Percentiles rank a stretch among this genome's conserved stretches.
These are phyloP conservation scores for Laetiporus sulphureus DNA, from an alignment of 1,284 basidiomycete species.

Conservation along the genomic window DNA sequence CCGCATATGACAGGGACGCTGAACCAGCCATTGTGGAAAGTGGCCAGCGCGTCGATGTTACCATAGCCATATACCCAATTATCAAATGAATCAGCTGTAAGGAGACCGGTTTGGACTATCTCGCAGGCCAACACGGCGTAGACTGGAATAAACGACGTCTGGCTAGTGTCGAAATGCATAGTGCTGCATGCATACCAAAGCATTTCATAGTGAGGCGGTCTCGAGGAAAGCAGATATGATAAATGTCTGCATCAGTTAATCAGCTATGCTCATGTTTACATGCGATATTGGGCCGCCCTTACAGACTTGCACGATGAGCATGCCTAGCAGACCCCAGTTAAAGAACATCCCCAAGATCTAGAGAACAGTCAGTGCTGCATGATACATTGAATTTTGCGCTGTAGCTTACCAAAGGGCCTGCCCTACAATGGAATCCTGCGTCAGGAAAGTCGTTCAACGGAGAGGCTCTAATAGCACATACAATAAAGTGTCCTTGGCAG, in stretches of 20 bases:
- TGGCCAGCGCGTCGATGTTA: conserved; percentile 4
- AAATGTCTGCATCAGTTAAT: conserved; percentile 4
- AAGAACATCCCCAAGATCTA: conserved; percentile 11
- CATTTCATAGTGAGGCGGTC: conserved; percentile 4
- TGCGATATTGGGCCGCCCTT: background rate
- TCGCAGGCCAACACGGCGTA: conserved; percentile 11
- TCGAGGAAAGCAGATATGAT: conserved; percentile 4
- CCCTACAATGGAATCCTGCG: no score
- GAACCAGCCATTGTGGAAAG: conserved; percentile 16
- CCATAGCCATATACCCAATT: conserved; percentile 14
- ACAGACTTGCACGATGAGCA: conserved; percentile 7
- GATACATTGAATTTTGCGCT: no score
- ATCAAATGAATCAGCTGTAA: conserved; percentile 11
- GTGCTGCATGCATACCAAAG: background rate
- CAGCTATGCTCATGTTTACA: background rate
- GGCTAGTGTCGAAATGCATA: background rate
- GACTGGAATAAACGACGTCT: conserved; percentile 4
- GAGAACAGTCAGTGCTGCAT: no score
- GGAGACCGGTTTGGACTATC: conserved; percentile 11
- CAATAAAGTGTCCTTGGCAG: no score
- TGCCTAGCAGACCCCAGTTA: conserved; percentile 11
- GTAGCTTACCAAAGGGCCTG: no score
- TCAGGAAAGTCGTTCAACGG: no score
- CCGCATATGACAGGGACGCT: conserved; percentile 15
- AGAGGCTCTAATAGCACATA: no score